Evolutionary conservation across 1,139 yeast genomes (phyloP), one percentile per base, ranked within the genome.

Genomic region (Lodderomyces margitis): DNA sequence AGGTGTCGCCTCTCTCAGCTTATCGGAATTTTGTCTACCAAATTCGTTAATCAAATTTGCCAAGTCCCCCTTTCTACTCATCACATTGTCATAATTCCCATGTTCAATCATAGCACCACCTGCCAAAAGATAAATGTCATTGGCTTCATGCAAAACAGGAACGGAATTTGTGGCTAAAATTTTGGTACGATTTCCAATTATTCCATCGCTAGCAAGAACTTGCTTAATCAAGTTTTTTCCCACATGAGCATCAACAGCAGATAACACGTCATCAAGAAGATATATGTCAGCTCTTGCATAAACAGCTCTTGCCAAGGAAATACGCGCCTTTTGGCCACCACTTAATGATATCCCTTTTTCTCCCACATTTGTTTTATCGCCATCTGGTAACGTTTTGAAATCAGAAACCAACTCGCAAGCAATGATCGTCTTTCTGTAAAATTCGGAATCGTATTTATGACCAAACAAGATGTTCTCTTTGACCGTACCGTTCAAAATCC

Each of bases 311-410:
- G 73, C 73, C 25, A 67, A 55, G 0, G 68, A 57, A 20, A 64
- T 47, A 42, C 73, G 57, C 1, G 72, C 72, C 46, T 66, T 66
- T 47, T 67, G 72, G n/a, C 73, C 73, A 12, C 73, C 73, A 39
- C 68, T 61, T 24, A 67, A 55, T 3, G 73, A 58, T 19, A 66
- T 65, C 33, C 74, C 74, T 49, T 66, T 68, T 43, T 68, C 73
- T 5, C 74, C 74, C n/a, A 68, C 72, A 40, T 59, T 55, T 2
- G 72, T 66, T 31, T 48, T 51, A 46, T 66, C 72, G 19, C 70
- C 70, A 49, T 66, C 69, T 0, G 71, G 67, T 35, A 66, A 54
- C 11, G 55, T 46, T 16, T 52, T 47, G 38, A 67, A 56, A 48
- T 67, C 73, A 8, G 66, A 53, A 11, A 55, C 28, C 33, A 67